Conservation (phyloP, 495 filamentous ascomycete species). For the Xylaria acuta region DNA sequence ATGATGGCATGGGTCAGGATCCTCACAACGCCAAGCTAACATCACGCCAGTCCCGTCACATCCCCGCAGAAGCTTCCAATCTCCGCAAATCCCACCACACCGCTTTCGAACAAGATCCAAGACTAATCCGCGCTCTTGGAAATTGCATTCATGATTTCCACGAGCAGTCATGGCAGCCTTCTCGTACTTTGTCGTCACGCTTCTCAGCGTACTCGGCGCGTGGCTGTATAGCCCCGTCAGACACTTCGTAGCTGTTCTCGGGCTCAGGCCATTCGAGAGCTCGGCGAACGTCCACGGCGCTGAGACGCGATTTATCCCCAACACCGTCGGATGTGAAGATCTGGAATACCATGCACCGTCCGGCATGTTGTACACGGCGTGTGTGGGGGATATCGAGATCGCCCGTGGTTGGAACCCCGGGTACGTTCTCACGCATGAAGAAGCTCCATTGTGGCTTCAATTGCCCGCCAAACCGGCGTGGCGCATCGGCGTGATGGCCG, state of each 20-base stretch:
- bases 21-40: not conserved
- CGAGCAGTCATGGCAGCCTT: slow-evolving; percentile 28
- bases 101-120: not conserved
- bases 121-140: not conserved
- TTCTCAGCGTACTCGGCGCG: slow-evolving; percentile 46
- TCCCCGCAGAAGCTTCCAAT: not conserved
- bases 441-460: not conserved
- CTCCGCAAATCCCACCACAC: not conserved
- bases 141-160: not conserved
- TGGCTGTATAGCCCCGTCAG: slow-evolving; percentile 42
- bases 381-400: slow-evolving; percentile 52
- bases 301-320: slow-evolving; percentile 48
- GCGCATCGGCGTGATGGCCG: not conserved
- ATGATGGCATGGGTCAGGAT: not conserved
- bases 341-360: slow-evolving; percentile 61
- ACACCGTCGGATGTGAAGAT: slow-evolving; percentile 66
- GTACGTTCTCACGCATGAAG: slow-evolving; percentile 24
- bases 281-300: slow-evolving; percentile 44
- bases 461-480: not conserved
- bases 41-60: not conserved
- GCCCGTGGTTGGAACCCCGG: slow-evolving; percentile 65
- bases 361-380: slow-evolving; percentile 62
- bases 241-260: slow-evolving; percentile 41
- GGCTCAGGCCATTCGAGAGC: slow-evolving; percentile 37
- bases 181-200: slow-evolving; percentile 38